These are phyloP conservation scores for Cutaneotrichosporon mucoides DNA, from an alignment of 1,284 basidiomycete genomes.

Conservation along the genomic window DNA sequence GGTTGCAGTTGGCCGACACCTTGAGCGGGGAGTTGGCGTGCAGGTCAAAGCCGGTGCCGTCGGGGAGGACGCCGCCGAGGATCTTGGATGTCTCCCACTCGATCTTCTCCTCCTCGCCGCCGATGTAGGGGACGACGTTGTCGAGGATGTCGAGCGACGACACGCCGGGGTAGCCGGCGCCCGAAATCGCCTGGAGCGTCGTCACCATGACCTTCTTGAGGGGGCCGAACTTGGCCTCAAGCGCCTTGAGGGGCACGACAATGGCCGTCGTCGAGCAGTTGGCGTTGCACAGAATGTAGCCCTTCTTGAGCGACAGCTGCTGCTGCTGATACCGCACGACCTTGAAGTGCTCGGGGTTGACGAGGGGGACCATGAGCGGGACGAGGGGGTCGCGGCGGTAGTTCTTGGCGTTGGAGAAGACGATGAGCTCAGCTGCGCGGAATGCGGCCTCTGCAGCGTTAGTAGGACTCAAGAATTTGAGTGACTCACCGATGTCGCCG, in stretches of 20 bases:
- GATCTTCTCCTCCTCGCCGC: conserved; percentile 87
- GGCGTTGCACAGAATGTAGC: conserved; percentile 97
- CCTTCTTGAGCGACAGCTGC: conserved; percentile 68
- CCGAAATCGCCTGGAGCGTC: conserved; percentile 97
- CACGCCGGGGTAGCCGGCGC: conserved; percentile 94
- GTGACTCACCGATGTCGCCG: conserved; percentile 62
- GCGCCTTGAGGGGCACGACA: conserved; percentile 85
- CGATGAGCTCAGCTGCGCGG: conserved; percentile 77
- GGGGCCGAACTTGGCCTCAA: conserved; percentile 89
- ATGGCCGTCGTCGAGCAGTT: conserved; percentile 97
- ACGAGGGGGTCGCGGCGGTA: conserved; percentile 88
- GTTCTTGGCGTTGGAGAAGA: conserved; percentile 99
- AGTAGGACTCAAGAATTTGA: too few species aligned
- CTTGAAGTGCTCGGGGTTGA: conserved; percentile 81
- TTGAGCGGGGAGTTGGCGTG: conserved; percentile 72
- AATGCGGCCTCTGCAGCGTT: conserved; percentile 68
- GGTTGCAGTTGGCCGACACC: conserved; percentile 86
- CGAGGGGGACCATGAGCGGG: conserved; percentile 95
- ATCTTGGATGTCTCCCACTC: conserved; percentile 99
- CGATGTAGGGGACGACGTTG: conserved; percentile 93
- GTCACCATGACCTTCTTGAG: conserved; percentile 85
- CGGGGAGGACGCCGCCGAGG: conserved; percentile 69
- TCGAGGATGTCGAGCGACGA: conserved; percentile 88
- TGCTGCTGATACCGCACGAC: conserved; percentile 80
- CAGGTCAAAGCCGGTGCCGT: conserved; percentile 70